These are phyloP conservation scores for Aspergillus intermedius DNA, from an alignment of 2,329 filamentous ascomycete genomes.

Conservation along the genomic window DNA sequence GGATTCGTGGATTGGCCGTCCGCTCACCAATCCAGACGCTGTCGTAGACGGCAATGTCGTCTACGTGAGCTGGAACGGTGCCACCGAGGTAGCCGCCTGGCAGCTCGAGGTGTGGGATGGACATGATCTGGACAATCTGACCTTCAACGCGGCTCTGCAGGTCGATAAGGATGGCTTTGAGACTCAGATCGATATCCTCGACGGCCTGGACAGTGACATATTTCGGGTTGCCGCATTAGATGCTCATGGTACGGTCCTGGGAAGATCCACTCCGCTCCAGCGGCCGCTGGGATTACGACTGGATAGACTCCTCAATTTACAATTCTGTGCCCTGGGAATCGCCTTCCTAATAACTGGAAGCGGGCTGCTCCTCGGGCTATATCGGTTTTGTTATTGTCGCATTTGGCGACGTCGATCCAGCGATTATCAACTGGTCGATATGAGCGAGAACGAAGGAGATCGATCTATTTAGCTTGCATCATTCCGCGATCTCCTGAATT, in stretches of 20 bases:
- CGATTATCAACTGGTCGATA: slow-evolving; percentile 12
- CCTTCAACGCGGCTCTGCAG: slow-evolving; percentile 12
- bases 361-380: slow-evolving; percentile 12
- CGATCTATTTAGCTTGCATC: not conserved
- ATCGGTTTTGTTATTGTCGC: slow-evolving; percentile 5
- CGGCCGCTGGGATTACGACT: not conserved
- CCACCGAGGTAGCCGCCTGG: slow-evolving; percentile 34
- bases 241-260: slow-evolving; percentile 9
- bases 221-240: slow-evolving; percentile 19
- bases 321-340: slow-evolving; percentile 8
- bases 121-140: slow-evolving; percentile 3
- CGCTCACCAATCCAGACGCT: slow-evolving; percentile 28
- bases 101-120: slow-evolving; percentile 18
- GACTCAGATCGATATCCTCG: slow-evolving; percentile 19
- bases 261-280: slow-evolving; percentile 12
- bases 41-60: slow-evolving; percentile 23
- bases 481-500: too few species aligned
- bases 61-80: slow-evolving; percentile 44
- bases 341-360: slow-evolving; percentile 7
- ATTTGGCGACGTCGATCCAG: slow-evolving; percentile 2
- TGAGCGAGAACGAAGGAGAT: slow-evolving; percentile 6
- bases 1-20: slow-evolving; percentile 47
- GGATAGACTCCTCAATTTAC: slow-evolving; percentile 6
- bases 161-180: slow-evolving; percentile 26
- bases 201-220: slow-evolving; percentile 5